Evolutionary conservation across 345 rosid genomes (phyloP).

Genomic region (Cardamine chenopodiifolia): DNA sequence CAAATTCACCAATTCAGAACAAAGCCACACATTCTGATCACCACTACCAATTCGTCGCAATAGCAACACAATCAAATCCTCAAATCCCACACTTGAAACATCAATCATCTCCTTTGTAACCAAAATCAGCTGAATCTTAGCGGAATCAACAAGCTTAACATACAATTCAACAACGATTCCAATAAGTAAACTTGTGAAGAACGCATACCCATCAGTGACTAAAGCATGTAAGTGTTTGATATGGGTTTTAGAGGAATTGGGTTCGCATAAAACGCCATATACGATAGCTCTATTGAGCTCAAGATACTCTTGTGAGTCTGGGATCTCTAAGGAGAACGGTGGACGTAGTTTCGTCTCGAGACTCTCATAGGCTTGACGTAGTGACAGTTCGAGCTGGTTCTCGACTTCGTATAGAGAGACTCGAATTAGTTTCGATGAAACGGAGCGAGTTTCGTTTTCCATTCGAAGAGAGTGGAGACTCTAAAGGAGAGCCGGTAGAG

Average conservation of each 20-base stretch:
- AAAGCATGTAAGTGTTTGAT: constrained; percentile 69
- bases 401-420: constrained; percentile 49
- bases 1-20: constrained; percentile 63
- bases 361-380: constrained; percentile 60
- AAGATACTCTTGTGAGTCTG: constrained; percentile 53
- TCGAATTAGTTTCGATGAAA: constrained; percentile 50
- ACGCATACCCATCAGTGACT: constrained; percentile 71
- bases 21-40: constrained; percentile 74
- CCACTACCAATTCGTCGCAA: constrained; percentile 69
- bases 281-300: constrained; percentile 66
- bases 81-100: constrained; percentile 63
- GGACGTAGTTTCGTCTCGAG: constrained; percentile 57
- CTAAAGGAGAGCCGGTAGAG: neutral
- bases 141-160: constrained; percentile 58
- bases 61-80: constrained; percentile 54
- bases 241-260: constrained; percentile 51
- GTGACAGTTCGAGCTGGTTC: constrained; percentile 58
- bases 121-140: constrained; percentile 65
- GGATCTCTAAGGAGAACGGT: constrained; percentile 61
- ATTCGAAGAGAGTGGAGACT: neutral
- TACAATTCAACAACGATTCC: constrained; percentile 58
- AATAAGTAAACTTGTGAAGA: constrained; percentile 53
- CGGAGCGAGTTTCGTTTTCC: constrained; percentile 26
- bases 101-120: constrained; percentile 61
- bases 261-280: constrained; percentile 60